Conservation (phyloP, 495 filamentous ascomycete genomes). For the Annulohypoxylon nitens region DNA sequence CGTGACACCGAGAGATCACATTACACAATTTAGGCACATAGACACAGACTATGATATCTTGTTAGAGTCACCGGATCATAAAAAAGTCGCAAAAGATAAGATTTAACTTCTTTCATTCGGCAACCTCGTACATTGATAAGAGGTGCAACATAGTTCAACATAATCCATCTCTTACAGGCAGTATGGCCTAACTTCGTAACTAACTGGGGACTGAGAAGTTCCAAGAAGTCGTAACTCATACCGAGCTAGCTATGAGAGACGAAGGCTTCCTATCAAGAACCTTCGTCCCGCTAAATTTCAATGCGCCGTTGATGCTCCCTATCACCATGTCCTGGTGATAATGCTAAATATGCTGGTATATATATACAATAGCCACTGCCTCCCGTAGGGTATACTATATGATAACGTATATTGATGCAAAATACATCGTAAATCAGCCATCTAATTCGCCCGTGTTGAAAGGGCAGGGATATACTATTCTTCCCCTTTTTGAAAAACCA, state of each 20-base stretch:
- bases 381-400: slow-evolving; percentile 11
- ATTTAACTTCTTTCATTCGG: neutral
- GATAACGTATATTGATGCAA: slow-evolving; percentile 16
- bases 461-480: slow-evolving; percentile 1
- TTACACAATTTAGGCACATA: neutral
- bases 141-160: neutral
- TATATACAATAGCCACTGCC: slow-evolving; percentile 29
- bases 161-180: neutral
- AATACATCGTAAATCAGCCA: slow-evolving; percentile 7
- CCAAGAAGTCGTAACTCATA: neutral
- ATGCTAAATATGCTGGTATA: slow-evolving; percentile 19
- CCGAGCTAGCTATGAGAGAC: neutral
- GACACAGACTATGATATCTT: neutral
- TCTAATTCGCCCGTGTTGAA: slow-evolving; percentile 10
- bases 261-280: neutral
- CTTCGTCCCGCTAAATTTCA: slow-evolving; percentile 15
- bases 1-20: neutral
- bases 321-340: slow-evolving; percentile 6
- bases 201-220: neutral
- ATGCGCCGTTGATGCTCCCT: slow-evolving; percentile 29
- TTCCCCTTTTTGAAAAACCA: slow-evolving; percentile 31
- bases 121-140: neutral
- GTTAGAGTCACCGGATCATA: neutral
- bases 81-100: neutral
- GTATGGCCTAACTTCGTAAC: neutral